Base-by-base conservation (phyloP, 2,329 filamentous ascomycete genomes). In the Didymella lethalis region DNA sequence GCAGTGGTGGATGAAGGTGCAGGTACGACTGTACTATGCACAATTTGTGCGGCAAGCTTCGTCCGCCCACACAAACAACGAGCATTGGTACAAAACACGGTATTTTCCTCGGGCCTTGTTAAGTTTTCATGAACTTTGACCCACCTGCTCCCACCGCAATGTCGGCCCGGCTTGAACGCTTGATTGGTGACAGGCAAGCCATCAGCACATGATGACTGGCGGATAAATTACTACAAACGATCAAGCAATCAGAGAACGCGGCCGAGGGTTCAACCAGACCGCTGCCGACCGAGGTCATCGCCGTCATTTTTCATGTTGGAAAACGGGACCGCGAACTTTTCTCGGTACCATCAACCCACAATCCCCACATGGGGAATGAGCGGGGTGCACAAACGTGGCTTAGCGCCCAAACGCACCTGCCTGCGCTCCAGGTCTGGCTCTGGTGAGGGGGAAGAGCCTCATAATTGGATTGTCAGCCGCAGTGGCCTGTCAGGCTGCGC, bases 391-490 rank as follows among this genome's bases (percentile, higher is more conserved):
- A 23, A 43, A 48, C 16, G 44, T 34, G 50, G 50, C 26, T 41
- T 48, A 55, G 52, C 20, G 28, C 25, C 1, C 20, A n/a, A 10
- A 29, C 29, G 44, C 26, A 48, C 40, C 41, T 44, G 41, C 41
- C 49, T 59, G 56, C 56, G 48, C 43, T 54, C 56, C 40, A 48
- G 23, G 41, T 54, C 45, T 49, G 36, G 45, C 45, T 44, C 28
- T 48, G 38, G 40, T 44, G 52, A 55, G 52, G 52, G 52, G 52
- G 52, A 55, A 55, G 56, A 59, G 56, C 56, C 56, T 59, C 56
- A 59, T 47, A 49, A 59, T 59, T 59, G 56, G 56, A 47, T 54
- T 59, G 51, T 59, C 56, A 59, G 56, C 56, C 56, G 56, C 50
- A 54, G 56, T 50, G 56, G 56, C 56, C 31, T 59, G 56, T 59